Evolutionary conservation across 2,329 filamentous ascomycete species (phyloP), one percentile per base, ranked within the genome.

Genomic region (Penicillium sp.): DNA sequence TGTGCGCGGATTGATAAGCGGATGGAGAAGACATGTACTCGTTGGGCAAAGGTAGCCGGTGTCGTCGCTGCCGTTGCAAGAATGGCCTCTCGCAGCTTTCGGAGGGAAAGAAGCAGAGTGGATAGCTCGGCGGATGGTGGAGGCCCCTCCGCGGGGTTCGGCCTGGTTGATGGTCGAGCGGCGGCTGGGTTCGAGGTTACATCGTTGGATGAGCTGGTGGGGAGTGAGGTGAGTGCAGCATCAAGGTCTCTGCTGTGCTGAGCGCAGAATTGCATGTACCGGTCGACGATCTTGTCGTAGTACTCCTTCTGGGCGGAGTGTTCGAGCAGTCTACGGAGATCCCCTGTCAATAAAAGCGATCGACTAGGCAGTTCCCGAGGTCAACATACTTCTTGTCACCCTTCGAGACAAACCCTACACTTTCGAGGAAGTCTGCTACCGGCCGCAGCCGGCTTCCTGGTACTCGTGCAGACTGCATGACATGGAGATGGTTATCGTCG

Each of bases 1-100:
- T 87, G 86, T 53, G 89, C 86, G 29, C 96, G 83, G 58, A 99
- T 87, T 21, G 90, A 87, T 23, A 92, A 81, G 51, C 92, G 88
- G 65, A 96, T 90, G 66, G 90, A 91, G 79, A 97, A 97, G 58
- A 96, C 86, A 75, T 97, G 96, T 14, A 87, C 90, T 63, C 92
- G 87, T n/a, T 89, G 86, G 1, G 93, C 87, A 73, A 99, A 99
- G 48, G 84, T 80, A 68, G 96, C 90, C 31, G 81, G 79, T 18
- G 92, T 86, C 49, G 86, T 85, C 8, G 89, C 87, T 11, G 90
- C 68, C n/a, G 75, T 75, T 52, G 75, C 90, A 2, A 96, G 85
- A 44, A 97, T 87, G 21, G 88, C 92, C 77, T 99, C 94, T 52
- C 94, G 87, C 28, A 99, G 84, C 72, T 97, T 97, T 58, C 94